Evolutionary conservation across 768 basidiomycete species (phyloP).

Genomic region (Boletellus ananas): DNA sequence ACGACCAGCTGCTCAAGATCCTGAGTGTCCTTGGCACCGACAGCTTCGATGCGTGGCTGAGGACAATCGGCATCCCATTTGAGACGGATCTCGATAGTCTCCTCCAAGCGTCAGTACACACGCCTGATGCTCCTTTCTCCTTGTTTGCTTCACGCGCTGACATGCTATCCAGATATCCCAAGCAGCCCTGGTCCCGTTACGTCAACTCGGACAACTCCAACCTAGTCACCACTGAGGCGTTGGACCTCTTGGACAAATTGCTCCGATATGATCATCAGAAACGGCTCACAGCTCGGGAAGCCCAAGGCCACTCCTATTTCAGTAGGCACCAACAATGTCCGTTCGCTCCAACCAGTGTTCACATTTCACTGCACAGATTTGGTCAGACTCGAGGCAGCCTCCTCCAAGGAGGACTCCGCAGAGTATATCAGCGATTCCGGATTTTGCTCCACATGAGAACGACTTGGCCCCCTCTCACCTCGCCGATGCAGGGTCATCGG

Average conservation of each 20-base stretch:
- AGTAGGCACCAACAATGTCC: slow-evolving; percentile 36
- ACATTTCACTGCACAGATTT: slow-evolving; percentile 36
- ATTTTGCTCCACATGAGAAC: slow-evolving; percentile 39
- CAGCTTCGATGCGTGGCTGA: slow-evolving; percentile 56
- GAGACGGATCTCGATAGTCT: slow-evolving; percentile 58
- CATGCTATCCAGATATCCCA: slow-evolving; percentile 43
- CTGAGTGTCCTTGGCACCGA: slow-evolving; percentile 67
- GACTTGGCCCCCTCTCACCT: background rate
- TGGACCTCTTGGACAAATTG: slow-evolving; percentile 65
- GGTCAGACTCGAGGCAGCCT: slow-evolving; percentile 45
- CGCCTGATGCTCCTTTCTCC: background rate
- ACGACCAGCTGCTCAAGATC: slow-evolving; percentile 70
- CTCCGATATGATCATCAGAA: slow-evolving; percentile 69
- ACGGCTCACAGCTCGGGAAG: slow-evolving; percentile 63
- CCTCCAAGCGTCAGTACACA: slow-evolving; percentile 40
- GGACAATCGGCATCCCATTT: slow-evolving; percentile 61
- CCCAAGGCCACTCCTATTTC: slow-evolving; percentile 65
- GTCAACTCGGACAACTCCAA: slow-evolving; percentile 54
- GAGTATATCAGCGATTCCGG: slow-evolving; percentile 49
- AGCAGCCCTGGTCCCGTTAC: slow-evolving; percentile 64
- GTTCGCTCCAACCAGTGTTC: slow-evolving; percentile 13
- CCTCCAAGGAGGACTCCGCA: slow-evolving; percentile 37
- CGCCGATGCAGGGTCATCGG: background rate
- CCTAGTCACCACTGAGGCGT: slow-evolving; percentile 56
- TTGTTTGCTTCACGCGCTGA: background rate